Evolutionary conservation across 2,329 filamentous ascomycete genomes (phyloP), one percentile per base, ranked within the genome.

Genomic region (Nothophaeocryptopus gaeumannii): DNA sequence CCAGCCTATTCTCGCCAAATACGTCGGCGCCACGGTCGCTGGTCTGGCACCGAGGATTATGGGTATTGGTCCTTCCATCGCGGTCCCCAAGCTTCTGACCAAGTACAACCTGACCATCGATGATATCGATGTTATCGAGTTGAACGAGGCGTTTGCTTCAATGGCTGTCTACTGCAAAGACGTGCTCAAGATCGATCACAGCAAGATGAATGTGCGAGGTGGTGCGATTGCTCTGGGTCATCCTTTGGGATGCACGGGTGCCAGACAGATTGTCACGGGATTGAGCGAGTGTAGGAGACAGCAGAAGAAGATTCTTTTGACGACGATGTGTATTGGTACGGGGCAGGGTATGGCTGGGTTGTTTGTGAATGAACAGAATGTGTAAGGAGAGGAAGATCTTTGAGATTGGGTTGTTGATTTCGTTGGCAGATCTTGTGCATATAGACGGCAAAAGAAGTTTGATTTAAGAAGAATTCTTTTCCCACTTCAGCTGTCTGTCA

Each of bases 131-230:
- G 80, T 97, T 32, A 78, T 92, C 61, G 93, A 97, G 79, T 74
- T 99, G 67, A 99, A 99, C 76, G 93, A 99, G 79, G 93, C 93
- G 1, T 99, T 99, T 65, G 92, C 91, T 15, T 93, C 88, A 45
- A 97, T 97, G 93, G 91, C 89, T 1, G 91, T 96, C 29, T 97
- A 96, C 80, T 96, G 90, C 74, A 55, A 59, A 16, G 70, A 77
- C 51, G 73, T 68, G 58, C 78, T 93, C 43, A 81, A 81, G 58
- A 74, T 92, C 43, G 84, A 88, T 66, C 81, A 79, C 71, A 71
- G 78, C 63, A 92, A 90, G 81, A 81, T 93, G 79, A 93, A 93
- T 74, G 80, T 85, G 20, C 78, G 86, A 53, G 88, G 88, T 60
- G 88, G 88, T 56, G 88, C 88, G 58, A 92, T 93, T 66, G 88